Evolutionary conservation across 1,284 basidiomycete species (phyloP).

Genomic region (Boletus semigastroideus): DNA sequence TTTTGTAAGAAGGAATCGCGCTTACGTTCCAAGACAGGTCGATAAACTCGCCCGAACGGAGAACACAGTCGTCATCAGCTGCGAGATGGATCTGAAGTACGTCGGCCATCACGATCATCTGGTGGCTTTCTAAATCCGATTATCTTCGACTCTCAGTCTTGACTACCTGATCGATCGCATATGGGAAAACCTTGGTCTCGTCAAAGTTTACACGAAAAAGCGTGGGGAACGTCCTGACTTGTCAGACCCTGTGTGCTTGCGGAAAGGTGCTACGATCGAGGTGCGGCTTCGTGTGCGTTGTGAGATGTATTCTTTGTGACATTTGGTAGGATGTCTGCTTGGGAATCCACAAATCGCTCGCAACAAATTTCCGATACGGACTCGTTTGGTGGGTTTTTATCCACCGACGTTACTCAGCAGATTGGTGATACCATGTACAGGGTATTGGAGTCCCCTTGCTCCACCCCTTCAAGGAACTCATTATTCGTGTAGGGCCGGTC

Average conservation of each 20-base stretch:
- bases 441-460: constrained; percentile 14
- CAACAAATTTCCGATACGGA: constrained; percentile 89
- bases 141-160: constrained; percentile 48
- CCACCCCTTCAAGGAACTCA: constrained; percentile 21
- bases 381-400: constrained; percentile 72
- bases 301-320: neutral
- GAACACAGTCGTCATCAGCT: constrained; percentile 92
- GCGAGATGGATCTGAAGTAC: constrained; percentile 87
- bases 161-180: constrained; percentile 88
- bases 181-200: constrained; percentile 85
- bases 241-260: constrained; percentile 88
- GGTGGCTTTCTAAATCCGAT: neutral
- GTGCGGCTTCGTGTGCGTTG: constrained; percentile 35
- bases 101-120: constrained; percentile 13
- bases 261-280: constrained; percentile 93
- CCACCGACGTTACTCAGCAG: neutral
- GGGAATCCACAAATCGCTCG: constrained; percentile 87
- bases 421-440: constrained; percentile 3
- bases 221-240: constrained; percentile 92
- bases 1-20: neutral
- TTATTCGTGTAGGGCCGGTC: constrained; percentile 69
- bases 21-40: constrained; percentile 38
- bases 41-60: constrained; percentile 86
- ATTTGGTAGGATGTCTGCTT: constrained; percentile 75
- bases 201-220: constrained; percentile 96